Evolutionary conservation across 1,284 basidiomycete genomes (phyloP).

Genomic region (Malassezia dermatis): DNA sequence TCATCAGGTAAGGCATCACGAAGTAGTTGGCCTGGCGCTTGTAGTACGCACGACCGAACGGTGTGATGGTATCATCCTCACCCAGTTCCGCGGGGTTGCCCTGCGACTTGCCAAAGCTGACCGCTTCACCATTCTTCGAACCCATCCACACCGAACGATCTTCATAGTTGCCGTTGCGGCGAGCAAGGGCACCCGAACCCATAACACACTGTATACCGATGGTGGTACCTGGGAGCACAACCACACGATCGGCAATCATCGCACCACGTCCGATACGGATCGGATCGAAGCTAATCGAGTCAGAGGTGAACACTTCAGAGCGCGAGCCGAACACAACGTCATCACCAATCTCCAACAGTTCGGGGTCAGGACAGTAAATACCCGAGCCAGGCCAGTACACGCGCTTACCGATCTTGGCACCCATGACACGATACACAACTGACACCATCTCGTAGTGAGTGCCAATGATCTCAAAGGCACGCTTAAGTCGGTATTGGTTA

Average conservation of each 20-base stretch:
- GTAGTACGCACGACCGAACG: constrained; percentile 47
- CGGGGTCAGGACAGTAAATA: constrained; percentile 47
- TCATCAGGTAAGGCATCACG: constrained; percentile 45
- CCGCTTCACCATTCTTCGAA: constrained; percentile 46
- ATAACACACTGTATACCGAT: constrained; percentile 46
- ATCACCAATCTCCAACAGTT: constrained; percentile 47
- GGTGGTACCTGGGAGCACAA: constrained; percentile 43
- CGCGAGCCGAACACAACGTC: constrained; percentile 47
- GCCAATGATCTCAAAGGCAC: constrained; percentile 40
- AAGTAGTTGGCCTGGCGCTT: constrained; percentile 47
- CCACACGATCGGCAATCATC: constrained; percentile 48
- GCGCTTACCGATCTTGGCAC: constrained; percentile 44
- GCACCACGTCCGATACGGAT: constrained; percentile 45
- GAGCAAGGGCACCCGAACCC: constrained; percentile 45
- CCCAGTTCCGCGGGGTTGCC: constrained; percentile 27
- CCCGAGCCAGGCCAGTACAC: constrained; percentile 48
- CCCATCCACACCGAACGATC: constrained; percentile 48
- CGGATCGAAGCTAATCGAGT: constrained; percentile 46
- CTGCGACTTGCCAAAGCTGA: constrained; percentile 41
- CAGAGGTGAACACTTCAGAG: constrained; percentile 46
- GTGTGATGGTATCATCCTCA: constrained; percentile 44
- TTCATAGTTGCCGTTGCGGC: constrained; percentile 46
- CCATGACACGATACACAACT: constrained; percentile 47
- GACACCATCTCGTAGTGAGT: constrained; percentile 48
- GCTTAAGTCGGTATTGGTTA: constrained; percentile 37